Evolutionary conservation across 2,329 filamentous ascomycete species (phyloP), one percentile per base, ranked within the genome.

Genomic region (Cryphonectria carpinicola): DNA sequence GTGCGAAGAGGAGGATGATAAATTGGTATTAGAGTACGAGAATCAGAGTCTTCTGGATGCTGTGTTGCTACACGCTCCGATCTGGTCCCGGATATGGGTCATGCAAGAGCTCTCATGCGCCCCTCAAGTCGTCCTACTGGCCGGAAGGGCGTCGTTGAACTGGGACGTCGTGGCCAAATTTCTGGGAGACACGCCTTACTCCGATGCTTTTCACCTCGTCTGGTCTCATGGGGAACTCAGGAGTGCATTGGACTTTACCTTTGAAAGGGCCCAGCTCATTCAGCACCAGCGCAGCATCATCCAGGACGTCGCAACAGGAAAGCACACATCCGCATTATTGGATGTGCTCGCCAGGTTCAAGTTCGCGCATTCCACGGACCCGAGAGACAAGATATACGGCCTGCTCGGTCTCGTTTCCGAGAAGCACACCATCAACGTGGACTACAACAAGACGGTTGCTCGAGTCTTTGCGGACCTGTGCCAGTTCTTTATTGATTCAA

Each of bases 331-430:
- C 32, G 69, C 52, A 8, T 54, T 74, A 1, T 54, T 74, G 25
- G 73, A 74, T 46, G 73, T 74, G 13, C 67, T 74, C 7, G 72
- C 71, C 14, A 67, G 73, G 17, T 74, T 74, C 66, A 61, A 69
- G n/a, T 39, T 61, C 19, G 46, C 58, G 5, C 14, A 49, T 1
- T 65, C 70, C 2, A 74, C 70, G 1, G 74, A 75, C 60, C 72
- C 70, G 28, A 65, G 70, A 37, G 74, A 75, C 22, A 67, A 66
- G 43, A 66, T 75, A 2, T 75, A 73, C 54, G 72, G 73, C 3
- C 49, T 75, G 54, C 68, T 73, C 13, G 70, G 63, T 72, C 46
- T 52, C 22, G 46, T 52, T 4, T 52, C 46, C n/a, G 46, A 52
- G 28, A 25, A 67, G 14, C 71, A 69, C 32, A 41, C 39, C n/a